Base-by-base conservation (phyloP, 352 stramenopile genomes). In the Aphanomyces stellatus region DNA sequence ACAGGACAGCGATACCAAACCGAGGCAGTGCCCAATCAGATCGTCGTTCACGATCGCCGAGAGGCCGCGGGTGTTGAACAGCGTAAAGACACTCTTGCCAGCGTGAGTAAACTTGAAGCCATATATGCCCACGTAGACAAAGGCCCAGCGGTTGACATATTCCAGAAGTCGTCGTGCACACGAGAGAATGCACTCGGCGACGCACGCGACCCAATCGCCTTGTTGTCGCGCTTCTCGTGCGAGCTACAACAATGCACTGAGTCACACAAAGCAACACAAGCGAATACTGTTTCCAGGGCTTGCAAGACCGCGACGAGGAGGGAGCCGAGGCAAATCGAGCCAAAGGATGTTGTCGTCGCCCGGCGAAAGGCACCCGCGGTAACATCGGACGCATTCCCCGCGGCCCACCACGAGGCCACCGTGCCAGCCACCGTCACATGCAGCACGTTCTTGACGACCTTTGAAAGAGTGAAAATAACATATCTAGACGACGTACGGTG, bases 321-420 rank as follows among this genome's bases (percentile, higher is more conserved):
- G 28, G 81, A 88, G 13, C 82, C 82, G 61, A 91, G 85, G 74
- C 76, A 96, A 59, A 97, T 96, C 34, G 78, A 90, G 51, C 88
- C 90, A 46, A 95, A 90, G 40, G 86, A 87, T n/a, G 82, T 79
- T 33, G 88, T 97, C 11, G 82, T 76, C 22, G 83, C 78, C 31
- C 87, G 79, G 22, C 55, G 53, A 2, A 78, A 72, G 5, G 94
- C 79, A 6, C 77, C 71, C 10, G 71, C 69, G 8, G 74, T 82
- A 6, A 46, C 37, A n/a, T 7, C 11, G 15, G 22, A 15, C 1
- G 24, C 35, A 73, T 81, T 30, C 77, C 59, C 30, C 72, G 61
- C 35, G 63, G 87, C 71, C 79, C 82, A 79, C 91, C 91, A 98
- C 53, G 79, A 92, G 24, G 77, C 87, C 19, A 97, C 84, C 4